Percentiles rank a stretch among this genome's conserved stretches.
phyloP scores from a whole-genome alignment of 75 land plant genomes.

The Sequoia sempervirens region DNA sequence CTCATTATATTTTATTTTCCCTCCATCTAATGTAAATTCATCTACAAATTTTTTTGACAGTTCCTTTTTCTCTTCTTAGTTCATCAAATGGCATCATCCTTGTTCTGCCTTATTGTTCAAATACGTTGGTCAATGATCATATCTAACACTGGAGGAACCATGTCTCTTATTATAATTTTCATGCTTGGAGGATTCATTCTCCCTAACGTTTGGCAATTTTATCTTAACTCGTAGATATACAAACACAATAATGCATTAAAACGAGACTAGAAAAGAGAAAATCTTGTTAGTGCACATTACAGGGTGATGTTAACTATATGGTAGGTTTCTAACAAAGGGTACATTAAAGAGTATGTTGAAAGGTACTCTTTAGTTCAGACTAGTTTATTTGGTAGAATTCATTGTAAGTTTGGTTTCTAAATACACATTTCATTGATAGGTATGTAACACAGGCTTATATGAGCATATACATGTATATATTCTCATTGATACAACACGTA shows the following conservation, averaged over 20 bases:
- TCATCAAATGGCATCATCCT: conserved; percentile 82
- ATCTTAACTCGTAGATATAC: neutral
- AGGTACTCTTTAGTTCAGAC: too few relatives aligned
- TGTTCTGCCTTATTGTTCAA: conserved; percentile 73
- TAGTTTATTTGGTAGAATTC: too few relatives aligned
- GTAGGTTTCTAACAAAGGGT: too few relatives aligned
- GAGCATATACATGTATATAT: too few relatives aligned
- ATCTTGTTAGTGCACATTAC: too few relatives aligned
- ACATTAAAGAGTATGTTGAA: too few relatives aligned
- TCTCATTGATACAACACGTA: too few relatives aligned
- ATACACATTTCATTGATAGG: too few relatives aligned
- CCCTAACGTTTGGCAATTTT: conserved; percentile 44
- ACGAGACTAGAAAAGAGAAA: neutral
- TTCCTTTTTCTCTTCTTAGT: conserved; percentile 56
- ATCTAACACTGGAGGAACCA: conserved; percentile 83
- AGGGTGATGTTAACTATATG: neutral
- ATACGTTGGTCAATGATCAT: conserved; percentile 72
- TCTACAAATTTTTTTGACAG: conserved; percentile 73
- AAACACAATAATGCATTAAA: neutral
- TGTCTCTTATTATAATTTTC: conserved; percentile 66
- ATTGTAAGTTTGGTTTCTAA: too few relatives aligned
- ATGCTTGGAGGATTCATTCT: conserved; percentile 87
- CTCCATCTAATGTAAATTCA: neutral
- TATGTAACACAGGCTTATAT: too few relatives aligned
- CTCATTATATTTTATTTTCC: neutral